Evolutionary conservation across 2,329 filamentous ascomycete genomes (phyloP), one percentile per base, ranked within the genome.

Genomic region (Fusarium foetens): DNA sequence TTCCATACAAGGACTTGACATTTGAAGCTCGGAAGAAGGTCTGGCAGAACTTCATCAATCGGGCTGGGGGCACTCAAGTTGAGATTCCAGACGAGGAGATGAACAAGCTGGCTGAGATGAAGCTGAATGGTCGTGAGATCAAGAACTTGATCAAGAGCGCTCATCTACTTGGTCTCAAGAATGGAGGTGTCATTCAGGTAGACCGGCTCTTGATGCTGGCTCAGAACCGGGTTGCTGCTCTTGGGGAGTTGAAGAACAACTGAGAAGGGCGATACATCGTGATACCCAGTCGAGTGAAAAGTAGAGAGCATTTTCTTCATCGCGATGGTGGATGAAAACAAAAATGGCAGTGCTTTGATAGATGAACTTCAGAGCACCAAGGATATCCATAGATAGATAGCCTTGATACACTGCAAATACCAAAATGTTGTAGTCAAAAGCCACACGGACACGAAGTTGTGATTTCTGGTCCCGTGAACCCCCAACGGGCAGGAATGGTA

Each of bases 121-220:
- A 79, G 21, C 79, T 86, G 23, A 86, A 86, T 55, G 84, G 85
- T 0, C 79, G 84, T 7, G 84, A 87, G 79, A 87, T 87, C 57
- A 86, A 86, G 76, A 86, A 85, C 42, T 53, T 83, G n/a, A 73
- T 84, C 70, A 84, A 84, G 74, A 80, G 79, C 11, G 79, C 80
- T 1, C 79, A 81, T 64, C 54, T 84, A 11, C 79, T 84, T 16
- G 74, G 72, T 2, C 41, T 80, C 29, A 80, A 79, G 72, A 73
- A 65, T 29, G 74, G 76, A 4, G 73, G 75, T 7, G 77, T 76
- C 61, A 71, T 81, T 2, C 71, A 76, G 7, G 75, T 74, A 38
- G 77, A 80, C 7, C 74, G 72, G 10, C 58, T 83, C 13, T 66
- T 78, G 35, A 75, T 79, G 75, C 67, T 83, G 53, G 80, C 79